A percentile compares a stretch with the other conserved stretches of the same genome.
Conservation (phyloP, 148 eudicot genomes). For the Nyssa sinensis region DNA sequence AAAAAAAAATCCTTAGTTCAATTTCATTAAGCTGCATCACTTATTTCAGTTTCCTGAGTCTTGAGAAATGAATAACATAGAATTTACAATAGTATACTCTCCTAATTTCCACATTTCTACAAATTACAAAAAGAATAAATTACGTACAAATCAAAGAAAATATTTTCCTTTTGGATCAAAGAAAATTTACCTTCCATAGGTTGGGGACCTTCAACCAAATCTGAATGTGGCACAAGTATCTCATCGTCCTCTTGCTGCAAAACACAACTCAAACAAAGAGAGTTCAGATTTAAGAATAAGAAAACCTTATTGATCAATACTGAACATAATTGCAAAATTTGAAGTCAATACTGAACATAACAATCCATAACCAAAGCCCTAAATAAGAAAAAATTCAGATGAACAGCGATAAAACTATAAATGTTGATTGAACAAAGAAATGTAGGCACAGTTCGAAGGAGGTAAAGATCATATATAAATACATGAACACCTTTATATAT, state of each 20-base stretch:
- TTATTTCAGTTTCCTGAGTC: no score
- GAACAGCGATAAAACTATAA: not conserved
- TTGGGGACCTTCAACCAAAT: slow-evolving; percentile 53
- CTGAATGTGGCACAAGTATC: slow-evolving; percentile 83
- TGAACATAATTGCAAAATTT: slow-evolving; percentile 5
- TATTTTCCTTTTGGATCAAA: no score
- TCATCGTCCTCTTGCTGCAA: slow-evolving; percentile 78
- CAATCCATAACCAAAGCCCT: slow-evolving; percentile 3
- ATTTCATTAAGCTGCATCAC: no score
- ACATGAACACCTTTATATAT: no score
- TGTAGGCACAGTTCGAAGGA: no score
- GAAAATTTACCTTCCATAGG: slow-evolving; percentile 99
- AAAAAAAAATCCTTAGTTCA: no score
- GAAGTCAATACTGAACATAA: slow-evolving; percentile 18
- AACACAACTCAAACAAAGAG: slow-evolving; percentile 1
- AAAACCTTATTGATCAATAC: slow-evolving; percentile 16
- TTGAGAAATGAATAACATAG: no score
- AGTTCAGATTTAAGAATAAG: slow-evolving; percentile 10
- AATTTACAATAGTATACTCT: not conserved
- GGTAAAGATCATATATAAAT: no score
- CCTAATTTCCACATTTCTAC: not conserved
- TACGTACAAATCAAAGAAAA: not conserved
- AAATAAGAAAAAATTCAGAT: not conserved
- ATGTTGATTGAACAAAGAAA: not conserved
- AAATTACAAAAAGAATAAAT: not conserved